These are phyloP conservation scores for Pseudopyricularia cyperi DNA, from an alignment of 2,329 filamentous ascomycete species.

Conservation along the genomic window DNA sequence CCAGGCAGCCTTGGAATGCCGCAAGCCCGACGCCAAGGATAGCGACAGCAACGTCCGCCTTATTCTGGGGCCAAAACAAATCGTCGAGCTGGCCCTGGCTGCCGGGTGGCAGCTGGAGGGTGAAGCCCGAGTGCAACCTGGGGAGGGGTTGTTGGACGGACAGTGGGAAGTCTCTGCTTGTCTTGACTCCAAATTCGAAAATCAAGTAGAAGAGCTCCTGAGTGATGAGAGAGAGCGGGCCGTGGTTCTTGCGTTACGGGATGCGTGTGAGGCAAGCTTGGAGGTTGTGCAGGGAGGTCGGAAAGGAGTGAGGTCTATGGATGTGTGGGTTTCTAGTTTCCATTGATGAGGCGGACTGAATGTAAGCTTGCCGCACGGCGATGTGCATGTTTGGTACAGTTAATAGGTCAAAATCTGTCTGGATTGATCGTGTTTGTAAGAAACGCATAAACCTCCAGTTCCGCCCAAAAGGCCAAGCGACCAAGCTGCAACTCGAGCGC, in stretches of 20 bases:
- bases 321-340: slow-evolving; percentile 8
- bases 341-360: too few species aligned
- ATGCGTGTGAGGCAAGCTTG: slow-evolving; percentile 7
- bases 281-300: slow-evolving; percentile 6
- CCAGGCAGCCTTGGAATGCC: slow-evolving; percentile 27
- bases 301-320: slow-evolving; percentile 9
- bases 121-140: slow-evolving; percentile 22
- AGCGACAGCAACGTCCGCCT: slow-evolving; percentile 33
- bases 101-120: slow-evolving; percentile 23
- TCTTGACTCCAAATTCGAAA: not conserved
- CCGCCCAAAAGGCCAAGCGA: too few species aligned
- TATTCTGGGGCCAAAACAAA: slow-evolving; percentile 25
- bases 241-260: not conserved
- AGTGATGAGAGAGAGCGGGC: not conserved
- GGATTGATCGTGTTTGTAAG: too few species aligned
- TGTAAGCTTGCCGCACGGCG: too few species aligned
- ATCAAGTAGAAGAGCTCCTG: not conserved
- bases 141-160: slow-evolving; percentile 27
- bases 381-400: too few species aligned
- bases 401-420: too few species aligned
- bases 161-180: slow-evolving; percentile 25
- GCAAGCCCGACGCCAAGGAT: slow-evolving; percentile 11
- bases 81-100: slow-evolving; percentile 20
- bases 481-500: too few species aligned
- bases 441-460: too few species aligned